Percentiles rank a stretch among this genome's conserved stretches.
These are phyloP conservation scores for Sonneratia caseolaris DNA, from an alignment of 345 rosid species.

Conservation along the genomic window DNA sequence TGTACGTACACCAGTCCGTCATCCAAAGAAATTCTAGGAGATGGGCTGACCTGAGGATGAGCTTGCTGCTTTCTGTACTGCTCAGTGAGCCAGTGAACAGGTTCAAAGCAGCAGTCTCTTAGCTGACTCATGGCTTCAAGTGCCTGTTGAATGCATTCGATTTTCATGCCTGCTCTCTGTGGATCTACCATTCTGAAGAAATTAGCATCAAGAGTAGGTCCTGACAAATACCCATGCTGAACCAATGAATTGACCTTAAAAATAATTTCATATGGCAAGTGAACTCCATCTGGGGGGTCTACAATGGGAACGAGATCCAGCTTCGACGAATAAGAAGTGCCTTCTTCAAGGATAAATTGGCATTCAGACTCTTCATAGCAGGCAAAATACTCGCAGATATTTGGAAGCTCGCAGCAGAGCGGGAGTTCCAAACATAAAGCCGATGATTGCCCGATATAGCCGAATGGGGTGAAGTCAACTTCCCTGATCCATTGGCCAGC, in stretches of 20 bases:
- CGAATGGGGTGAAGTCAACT: constrained; percentile 36
- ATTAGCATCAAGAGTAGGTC: constrained; percentile 29
- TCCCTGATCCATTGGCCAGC: constrained; percentile 41
- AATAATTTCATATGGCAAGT: constrained; percentile 33
- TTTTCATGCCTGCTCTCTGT: neutral
- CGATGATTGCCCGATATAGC: constrained; percentile 42
- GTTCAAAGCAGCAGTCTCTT: constrained; percentile 54
- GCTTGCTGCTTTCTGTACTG: constrained; percentile 21
- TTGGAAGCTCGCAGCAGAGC: constrained; percentile 18
- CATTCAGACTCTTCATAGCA: constrained; percentile 7
- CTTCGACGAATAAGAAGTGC: constrained; percentile 27
- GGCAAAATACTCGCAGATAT: constrained; percentile 30
- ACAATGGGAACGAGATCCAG: constrained; percentile 41
- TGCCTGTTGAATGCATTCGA: constrained; percentile 28
- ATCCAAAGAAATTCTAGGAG: constrained; percentile 26
- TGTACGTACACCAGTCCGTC: constrained; percentile 42
- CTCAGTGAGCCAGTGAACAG: constrained; percentile 37
- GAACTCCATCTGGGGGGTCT: constrained; percentile 23
- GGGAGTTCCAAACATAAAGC: constrained; percentile 39
- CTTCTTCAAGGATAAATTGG: constrained; percentile 3
- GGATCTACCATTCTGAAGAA: constrained; percentile 42
- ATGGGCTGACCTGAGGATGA: constrained; percentile 13
- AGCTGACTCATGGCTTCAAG: constrained; percentile 32
- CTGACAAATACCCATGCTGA: constrained; percentile 45
- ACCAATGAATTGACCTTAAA: constrained; percentile 47